These are phyloP conservation scores for Salix exigua DNA, from an alignment of 345 rosid species.

Conservation along the genomic window DNA sequence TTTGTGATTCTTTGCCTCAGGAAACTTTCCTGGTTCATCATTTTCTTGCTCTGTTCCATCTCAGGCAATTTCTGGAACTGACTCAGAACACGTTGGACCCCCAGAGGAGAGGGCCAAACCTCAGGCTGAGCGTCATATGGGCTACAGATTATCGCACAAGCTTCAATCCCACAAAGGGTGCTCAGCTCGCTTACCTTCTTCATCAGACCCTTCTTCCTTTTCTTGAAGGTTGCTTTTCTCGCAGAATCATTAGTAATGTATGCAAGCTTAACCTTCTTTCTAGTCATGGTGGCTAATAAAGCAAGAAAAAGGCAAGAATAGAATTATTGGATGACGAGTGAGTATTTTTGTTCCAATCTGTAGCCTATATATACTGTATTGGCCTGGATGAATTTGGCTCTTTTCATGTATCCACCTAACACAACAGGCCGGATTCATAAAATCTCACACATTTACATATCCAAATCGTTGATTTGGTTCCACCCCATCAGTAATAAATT, in stretches of 20 bases:
- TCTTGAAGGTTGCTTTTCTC: constrained; percentile 22
- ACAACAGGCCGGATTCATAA: too few species aligned
- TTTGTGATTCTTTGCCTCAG: constrained; percentile 2
- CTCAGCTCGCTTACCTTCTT: constrained; percentile 22
- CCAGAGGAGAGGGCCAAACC: constrained; percentile 15
- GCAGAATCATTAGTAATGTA: constrained; percentile 19
- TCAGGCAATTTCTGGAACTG: constrained; percentile 9
- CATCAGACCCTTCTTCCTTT: constrained; percentile 20
- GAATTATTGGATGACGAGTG: too few species aligned
- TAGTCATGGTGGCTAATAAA: constrained; percentile 3
- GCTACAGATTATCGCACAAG: constrained; percentile 14
- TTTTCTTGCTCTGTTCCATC: constrained; percentile 16
- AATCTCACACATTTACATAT: too few species aligned
- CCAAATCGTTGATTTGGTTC: too few species aligned
- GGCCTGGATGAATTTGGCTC: too few species aligned
- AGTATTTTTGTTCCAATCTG: too few species aligned
- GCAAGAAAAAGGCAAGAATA: too few species aligned
- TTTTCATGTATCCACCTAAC: too few species aligned
- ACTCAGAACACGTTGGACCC: constrained; percentile 1
- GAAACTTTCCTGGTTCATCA: constrained; percentile 10
- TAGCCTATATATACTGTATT: too few species aligned
- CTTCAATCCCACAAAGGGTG: constrained; percentile 19
- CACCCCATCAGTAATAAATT: too few species aligned
- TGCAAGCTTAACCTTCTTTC: constrained; percentile 16
- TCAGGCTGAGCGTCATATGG: constrained; percentile 13